These are phyloP conservation scores for Hygrophorus russula DNA, from an alignment of 768 basidiomycete species.

Conservation along the genomic window DNA sequence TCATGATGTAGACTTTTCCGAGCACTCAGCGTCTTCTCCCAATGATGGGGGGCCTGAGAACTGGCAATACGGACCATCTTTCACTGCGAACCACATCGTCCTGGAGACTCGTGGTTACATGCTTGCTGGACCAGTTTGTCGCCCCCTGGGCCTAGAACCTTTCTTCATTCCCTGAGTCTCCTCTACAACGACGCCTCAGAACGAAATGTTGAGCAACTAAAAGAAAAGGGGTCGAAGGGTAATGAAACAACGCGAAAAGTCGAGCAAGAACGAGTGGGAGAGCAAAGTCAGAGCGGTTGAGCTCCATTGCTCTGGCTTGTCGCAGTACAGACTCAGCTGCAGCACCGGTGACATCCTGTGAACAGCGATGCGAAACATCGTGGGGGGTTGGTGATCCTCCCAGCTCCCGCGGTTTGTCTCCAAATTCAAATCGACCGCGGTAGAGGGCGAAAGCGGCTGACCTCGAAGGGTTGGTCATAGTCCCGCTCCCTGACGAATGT, in stretches of 20 bases:
- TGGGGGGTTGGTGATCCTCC: constrained; percentile 64
- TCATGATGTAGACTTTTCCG: too few relatives aligned
- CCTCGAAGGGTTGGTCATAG: constrained; percentile 9
- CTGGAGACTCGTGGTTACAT: too few relatives aligned
- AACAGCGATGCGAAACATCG: constrained; percentile 29
- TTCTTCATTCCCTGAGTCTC: too few relatives aligned
- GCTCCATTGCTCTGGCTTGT: constrained; percentile 19
- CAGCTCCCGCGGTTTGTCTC: constrained; percentile 59
- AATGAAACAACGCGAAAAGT: constrained; percentile 62
- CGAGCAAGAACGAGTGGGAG: constrained; percentile 76
- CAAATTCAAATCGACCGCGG: constrained; percentile 37
- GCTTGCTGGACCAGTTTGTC: too few relatives aligned
- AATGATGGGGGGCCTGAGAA: too few relatives aligned
- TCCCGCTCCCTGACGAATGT: constrained; percentile 13
- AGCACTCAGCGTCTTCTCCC: too few relatives aligned
- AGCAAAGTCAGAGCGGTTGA: constrained; percentile 40
- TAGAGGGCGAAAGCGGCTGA: constrained; percentile 29
- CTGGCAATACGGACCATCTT: too few relatives aligned
- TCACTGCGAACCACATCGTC: too few relatives aligned
- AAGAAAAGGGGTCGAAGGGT: constrained; percentile 68
- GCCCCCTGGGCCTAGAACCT: too few relatives aligned
- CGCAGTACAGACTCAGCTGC: constrained; percentile 21
- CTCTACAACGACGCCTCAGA: too few relatives aligned
- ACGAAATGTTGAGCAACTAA: constrained; percentile 59
- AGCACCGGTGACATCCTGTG: constrained; percentile 13